Evolutionary conservation across 140 eudicot genomes (phyloP), one percentile per base, ranked within the genome.

Genomic region (Erigeron philadelphicus): DNA sequence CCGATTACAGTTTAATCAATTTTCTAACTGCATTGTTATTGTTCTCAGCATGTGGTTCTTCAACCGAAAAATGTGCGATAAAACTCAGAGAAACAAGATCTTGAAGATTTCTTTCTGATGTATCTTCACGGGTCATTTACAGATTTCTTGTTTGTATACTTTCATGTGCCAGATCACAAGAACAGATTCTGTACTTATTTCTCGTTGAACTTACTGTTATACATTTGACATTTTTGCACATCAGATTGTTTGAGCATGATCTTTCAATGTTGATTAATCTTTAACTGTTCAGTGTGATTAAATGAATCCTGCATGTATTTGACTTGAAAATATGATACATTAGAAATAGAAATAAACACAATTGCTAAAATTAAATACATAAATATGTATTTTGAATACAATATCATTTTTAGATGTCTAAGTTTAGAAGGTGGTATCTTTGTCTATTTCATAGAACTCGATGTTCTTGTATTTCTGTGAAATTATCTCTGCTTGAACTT

Each of bases 401-500:
- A 68, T 40, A 48, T 44, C 38, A 57, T 56, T 46, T 16, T 46
- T 25, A 49, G 12, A 70, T 18, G 13, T 61, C 53, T 67, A 66
- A 5, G 58, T 64, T 72, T 50, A 77, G 18, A 17, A 40, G 65
- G 77, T 72, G 71, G 70, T 68, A 66, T 84, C 86, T 75, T 87
- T 93, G 45, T 89, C 90, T 57, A 83, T 66, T 80, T 94, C 97
- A 66, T 94, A 94, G 59, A 94, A 86, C 80, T 93, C 97, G 0
- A 94, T 94, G 69, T 85, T 85, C 95, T 87, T 89, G 79, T 94
- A 94, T 78, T 94, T 94, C 45, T 94, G 99, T 43, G 97, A 94
- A 21, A 94, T 94, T 46, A 89, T 85, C 84, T 89, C 97, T 2
- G 99, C 99, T 75, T 94, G 85, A 67, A 94, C 99, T 79, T 94